A percentile compares a stretch with the other conserved stretches of the same genome.
Evolutionary conservation across 164 flowering plant species (phyloP).

Genomic region (Umbellularia californica): DNA sequence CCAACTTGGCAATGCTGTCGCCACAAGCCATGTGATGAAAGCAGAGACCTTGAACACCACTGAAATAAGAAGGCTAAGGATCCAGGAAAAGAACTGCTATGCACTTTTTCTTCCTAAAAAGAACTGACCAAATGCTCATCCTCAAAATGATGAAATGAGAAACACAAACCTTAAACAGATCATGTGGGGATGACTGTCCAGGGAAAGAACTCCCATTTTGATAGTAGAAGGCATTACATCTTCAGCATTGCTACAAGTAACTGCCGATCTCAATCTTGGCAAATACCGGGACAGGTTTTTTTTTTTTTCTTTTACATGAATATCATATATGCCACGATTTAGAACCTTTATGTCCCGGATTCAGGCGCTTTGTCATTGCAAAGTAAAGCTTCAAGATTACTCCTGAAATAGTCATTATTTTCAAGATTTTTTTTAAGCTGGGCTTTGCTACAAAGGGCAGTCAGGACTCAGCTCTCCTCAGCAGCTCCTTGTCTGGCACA

Average conservation of each 20-base stretch:
- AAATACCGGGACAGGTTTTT: not conserved
- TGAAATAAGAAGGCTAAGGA: not conserved
- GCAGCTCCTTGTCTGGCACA: conserved; percentile 41
- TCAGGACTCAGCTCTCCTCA: conserved; percentile 27
- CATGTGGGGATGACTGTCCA: not conserved
- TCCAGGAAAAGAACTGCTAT: not conserved
- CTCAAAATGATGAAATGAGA: conserved; percentile 1
- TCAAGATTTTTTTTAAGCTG: conserved; percentile 6
- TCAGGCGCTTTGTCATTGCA: conserved; percentile 16
- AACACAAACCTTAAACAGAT: not conserved
- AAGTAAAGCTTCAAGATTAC: conserved; percentile 8
- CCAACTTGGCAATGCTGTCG: not conserved
- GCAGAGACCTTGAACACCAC: not conserved
- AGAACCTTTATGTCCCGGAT: not conserved
- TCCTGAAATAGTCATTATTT: conserved; percentile 12
- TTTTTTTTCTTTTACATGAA: conserved; percentile 6
- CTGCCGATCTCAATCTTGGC: not conserved
- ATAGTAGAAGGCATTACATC: not conserved
- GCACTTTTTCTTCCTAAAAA: not conserved
- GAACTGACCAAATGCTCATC: not conserved
- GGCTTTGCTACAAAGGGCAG: conserved; percentile 25
- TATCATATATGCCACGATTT: conserved; percentile 2
- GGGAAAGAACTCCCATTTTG: not conserved
- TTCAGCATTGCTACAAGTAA: not conserved
- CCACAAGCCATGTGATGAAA: not conserved